Evolutionary conservation across 2,329 filamentous ascomycete genomes (phyloP).

Genomic region (Colletotrichum horii): DNA sequence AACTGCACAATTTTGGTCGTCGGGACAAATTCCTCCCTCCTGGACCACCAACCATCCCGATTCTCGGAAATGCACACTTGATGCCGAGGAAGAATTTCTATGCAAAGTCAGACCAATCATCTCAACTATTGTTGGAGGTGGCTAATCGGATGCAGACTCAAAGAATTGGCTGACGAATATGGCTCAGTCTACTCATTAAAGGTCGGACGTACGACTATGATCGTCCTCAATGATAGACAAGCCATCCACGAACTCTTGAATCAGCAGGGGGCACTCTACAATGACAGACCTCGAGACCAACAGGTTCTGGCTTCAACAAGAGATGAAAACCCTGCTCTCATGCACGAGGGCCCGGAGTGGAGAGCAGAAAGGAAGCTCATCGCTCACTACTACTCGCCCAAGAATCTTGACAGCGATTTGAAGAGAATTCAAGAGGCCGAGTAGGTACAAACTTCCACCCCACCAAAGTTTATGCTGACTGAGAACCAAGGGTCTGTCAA

Average conservation of each 20-base stretch:
- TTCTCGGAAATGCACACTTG: constrained; percentile 44
- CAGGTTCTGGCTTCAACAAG: background rate
- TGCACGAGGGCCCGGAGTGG: constrained; percentile 52
- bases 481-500: background rate
- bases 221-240: constrained; percentile 44
- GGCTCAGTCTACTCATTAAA: constrained; percentile 49
- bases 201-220: constrained; percentile 41
- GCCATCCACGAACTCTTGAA: constrained; percentile 49
- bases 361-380: constrained; percentile 48
- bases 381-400: constrained; percentile 50
- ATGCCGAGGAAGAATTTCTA: constrained; percentile 10
- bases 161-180: constrained; percentile 46
- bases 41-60: constrained; percentile 43
- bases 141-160: constrained; percentile 35
- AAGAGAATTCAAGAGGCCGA: constrained; percentile 50
- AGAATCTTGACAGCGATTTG: constrained; percentile 46
- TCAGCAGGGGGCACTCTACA: constrained; percentile 48
- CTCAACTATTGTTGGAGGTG: background rate
- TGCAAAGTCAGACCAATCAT: background rate
- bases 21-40: constrained; percentile 7
- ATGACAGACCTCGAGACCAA: constrained; percentile 37
- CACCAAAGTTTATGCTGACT: background rate
- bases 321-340: constrained; percentile 28
- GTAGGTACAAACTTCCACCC: constrained; percentile 21
- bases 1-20: background rate